These are phyloP conservation scores for Cryphonectria radicalis DNA, from an alignment of 2,329 filamentous ascomycete species.

Conservation along the genomic window DNA sequence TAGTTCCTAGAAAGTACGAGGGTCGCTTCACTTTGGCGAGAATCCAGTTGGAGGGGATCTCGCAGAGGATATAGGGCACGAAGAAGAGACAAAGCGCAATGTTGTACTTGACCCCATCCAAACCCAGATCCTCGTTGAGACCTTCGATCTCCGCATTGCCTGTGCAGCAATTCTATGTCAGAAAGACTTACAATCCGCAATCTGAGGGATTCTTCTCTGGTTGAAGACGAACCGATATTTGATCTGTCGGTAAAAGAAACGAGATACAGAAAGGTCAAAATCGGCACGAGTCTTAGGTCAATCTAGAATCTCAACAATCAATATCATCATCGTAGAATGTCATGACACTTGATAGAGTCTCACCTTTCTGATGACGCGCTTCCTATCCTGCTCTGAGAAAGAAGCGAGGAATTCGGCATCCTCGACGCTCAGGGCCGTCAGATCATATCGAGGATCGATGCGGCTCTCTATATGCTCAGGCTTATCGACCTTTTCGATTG, in stretches of 20 bases:
- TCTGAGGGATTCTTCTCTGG: not conserved
- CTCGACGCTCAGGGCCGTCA: not conserved
- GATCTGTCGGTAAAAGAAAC: slow-evolving; percentile 16
- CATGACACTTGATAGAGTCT: too few relatives aligned
- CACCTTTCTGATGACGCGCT: slow-evolving; percentile 14
- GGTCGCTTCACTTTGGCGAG: slow-evolving; percentile 44
- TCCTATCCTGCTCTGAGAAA: not conserved
- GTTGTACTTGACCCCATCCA: slow-evolving; percentile 49
- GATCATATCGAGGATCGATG: slow-evolving; percentile 5
- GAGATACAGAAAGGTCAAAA: slow-evolving; percentile 16
- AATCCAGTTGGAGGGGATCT: slow-evolving; percentile 49
- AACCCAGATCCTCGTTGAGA: slow-evolving; percentile 46
- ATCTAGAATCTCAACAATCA: not conserved
- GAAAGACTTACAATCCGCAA: slow-evolving; percentile 37
- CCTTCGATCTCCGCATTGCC: slow-evolving; percentile 52
- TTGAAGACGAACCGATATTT: slow-evolving; percentile 9
- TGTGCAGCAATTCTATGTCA: slow-evolving; percentile 34
- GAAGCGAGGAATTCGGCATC: slow-evolving; percentile 8
- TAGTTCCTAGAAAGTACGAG: slow-evolving; percentile 41
- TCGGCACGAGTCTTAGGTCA: slow-evolving; percentile 12
- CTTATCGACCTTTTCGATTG: not conserved
- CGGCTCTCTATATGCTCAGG: slow-evolving; percentile 4
- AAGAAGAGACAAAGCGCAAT: slow-evolving; percentile 46
- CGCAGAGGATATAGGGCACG: slow-evolving; percentile 44
- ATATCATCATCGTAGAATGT: too few relatives aligned